Conservation (phyloP, 2,329 filamentous ascomycete genomes). For the Erysiphe pulchra region DNA sequence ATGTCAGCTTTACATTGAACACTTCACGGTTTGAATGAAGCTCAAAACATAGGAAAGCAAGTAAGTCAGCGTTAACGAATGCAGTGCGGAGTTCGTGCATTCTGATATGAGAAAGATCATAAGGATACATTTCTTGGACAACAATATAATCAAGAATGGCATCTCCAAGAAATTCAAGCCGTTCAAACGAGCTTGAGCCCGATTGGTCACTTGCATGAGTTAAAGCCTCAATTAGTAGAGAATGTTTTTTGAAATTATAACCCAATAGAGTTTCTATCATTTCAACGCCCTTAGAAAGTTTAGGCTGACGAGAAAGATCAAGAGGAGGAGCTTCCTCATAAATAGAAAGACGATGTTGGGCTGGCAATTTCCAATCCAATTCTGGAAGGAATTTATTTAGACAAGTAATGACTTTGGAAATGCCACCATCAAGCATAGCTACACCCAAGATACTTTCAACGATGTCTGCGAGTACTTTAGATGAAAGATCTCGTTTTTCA, state of each 20-base stretch:
- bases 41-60: slow-evolving; percentile 51
- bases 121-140: slow-evolving; percentile 25
- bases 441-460: slow-evolving; percentile 67
- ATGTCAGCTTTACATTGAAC: slow-evolving; percentile 3
- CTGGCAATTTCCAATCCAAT: slow-evolving; percentile 24
- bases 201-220: slow-evolving; percentile 41
- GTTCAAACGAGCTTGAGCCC: slow-evolving; percentile 29
- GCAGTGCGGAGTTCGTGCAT: slow-evolving; percentile 59
- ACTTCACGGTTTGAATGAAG: slow-evolving; percentile 16
- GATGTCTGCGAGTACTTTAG: slow-evolving; percentile 67
- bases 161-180: slow-evolving; percentile 75
- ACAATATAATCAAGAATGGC: slow-evolving; percentile 60
- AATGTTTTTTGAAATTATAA: slow-evolving; percentile 42
- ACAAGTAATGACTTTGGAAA: slow-evolving; percentile 34
- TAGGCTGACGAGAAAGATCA: slow-evolving; percentile 7
- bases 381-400: slow-evolving; percentile 40
- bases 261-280: slow-evolving; percentile 40
- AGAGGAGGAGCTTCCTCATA: slow-evolving; percentile 15
- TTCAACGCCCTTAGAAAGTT: slow-evolving; percentile 17
- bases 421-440: slow-evolving; percentile 41
- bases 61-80: slow-evolving; percentile 54
- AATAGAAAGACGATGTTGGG: slow-evolving; percentile 18
- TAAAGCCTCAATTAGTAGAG: slow-evolving; percentile 49
- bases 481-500: slow-evolving; percentile 23
- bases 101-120: slow-evolving; percentile 24